Evolutionary conservation across 2,329 filamentous ascomycete genomes (phyloP), one percentile per base, ranked within the genome.

Genomic region (Calonectria leucothoes): DNA sequence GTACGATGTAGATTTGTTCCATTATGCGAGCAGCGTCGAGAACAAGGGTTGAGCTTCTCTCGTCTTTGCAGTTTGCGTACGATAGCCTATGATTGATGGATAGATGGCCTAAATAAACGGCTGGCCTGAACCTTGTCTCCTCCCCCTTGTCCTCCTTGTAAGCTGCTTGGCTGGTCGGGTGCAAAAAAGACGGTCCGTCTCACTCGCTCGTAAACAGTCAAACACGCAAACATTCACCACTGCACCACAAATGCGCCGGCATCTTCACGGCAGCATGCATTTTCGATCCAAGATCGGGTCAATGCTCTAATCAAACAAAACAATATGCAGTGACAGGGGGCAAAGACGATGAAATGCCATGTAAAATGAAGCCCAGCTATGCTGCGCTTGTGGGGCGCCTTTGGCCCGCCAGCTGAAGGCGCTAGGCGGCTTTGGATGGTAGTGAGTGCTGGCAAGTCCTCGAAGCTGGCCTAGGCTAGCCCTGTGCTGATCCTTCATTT

Each of bases 381-480:
- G 31, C 31, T 23, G 33, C 23, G 25, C 25, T 25, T 55, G 69
- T 66, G 64, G 55, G 57, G 42, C 31, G 15, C 55, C 39, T 6
- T 6, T 63, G 64, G 35, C 33, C 45, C 70, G 64, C 48, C 55
- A 59, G 70, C 70, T 65, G 65, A 72, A 68, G 65, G 31, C 70
- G 70, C 70, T 72, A 72, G 51, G 48, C 39, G 35, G 29, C 25
- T 37, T 51, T 52, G 31, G 42, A 51, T 25, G 37, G 8, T 45
- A 31, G 63, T 55, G 33, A 42, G 23, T 55, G 25, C 45, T 29
- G 23, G 27, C 25, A 12, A 12, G 14, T 25, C 31, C 33, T 57
- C 23, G 51, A 33, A 11, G 23, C 31, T 61, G 35, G 33, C 23
- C 55, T 61, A 8, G 55, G 55, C 23, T 61, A 39, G 55, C 23